Conservation (phyloP, 148 eudicot species). For the Talinum fruticosum region DNA sequence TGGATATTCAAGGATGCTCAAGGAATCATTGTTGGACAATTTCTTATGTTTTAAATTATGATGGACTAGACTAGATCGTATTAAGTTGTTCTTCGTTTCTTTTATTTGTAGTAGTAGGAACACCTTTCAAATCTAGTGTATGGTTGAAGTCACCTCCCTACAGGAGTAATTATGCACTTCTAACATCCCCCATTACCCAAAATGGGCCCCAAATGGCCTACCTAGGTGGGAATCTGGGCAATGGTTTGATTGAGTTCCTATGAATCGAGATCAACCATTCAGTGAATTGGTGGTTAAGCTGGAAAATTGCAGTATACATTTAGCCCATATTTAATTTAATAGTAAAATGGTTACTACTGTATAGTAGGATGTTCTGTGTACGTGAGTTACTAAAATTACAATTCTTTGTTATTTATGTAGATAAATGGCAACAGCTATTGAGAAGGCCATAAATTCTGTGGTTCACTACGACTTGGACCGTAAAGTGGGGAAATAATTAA, state of each 20-base stretch:
- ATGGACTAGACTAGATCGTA: neutral
- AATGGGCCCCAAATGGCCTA: neutral
- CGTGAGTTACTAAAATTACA: too few species aligned
- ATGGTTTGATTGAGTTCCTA: neutral
- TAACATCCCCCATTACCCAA: neutral
- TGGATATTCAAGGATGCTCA: neutral
- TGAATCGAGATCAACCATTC: too few species aligned
- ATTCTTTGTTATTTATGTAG: too few species aligned
- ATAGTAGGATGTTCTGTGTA: too few species aligned
- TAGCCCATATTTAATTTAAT: too few species aligned
- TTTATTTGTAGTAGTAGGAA: neutral
- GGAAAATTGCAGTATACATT: too few species aligned
- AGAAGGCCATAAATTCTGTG: too few species aligned
- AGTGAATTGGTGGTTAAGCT: too few species aligned
- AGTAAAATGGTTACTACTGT: too few species aligned
- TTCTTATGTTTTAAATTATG: neutral
- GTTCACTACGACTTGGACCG: neutral
- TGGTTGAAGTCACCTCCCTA: too few species aligned
- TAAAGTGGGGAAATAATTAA: neutral
- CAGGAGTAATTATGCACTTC: neutral
- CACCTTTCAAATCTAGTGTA: neutral
- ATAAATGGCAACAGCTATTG: too few species aligned
- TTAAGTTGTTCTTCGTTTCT: neutral
- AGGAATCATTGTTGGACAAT: neutral
- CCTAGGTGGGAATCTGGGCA: neutral